Conservation (phyloP, 257 asterid genomes). For the Forsythia viridissima region DNA sequence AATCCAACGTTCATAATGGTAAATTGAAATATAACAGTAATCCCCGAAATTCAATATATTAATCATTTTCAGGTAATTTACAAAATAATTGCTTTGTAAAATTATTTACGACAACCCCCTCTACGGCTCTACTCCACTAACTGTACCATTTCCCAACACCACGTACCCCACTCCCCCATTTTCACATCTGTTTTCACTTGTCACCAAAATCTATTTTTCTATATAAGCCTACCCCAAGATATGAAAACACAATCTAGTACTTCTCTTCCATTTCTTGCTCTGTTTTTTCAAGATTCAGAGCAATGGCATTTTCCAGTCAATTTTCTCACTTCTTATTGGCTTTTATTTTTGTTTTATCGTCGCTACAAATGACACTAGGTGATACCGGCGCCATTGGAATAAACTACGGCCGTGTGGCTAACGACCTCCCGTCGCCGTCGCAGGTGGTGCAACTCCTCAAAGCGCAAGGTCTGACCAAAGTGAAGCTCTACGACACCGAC, state of each 20-base stretch:
- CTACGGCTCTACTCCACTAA: background rate
- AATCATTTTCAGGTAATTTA: too few species aligned
- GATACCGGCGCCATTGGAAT: constrained; percentile 46
- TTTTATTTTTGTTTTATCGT: background rate
- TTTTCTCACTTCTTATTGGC: constrained; percentile 4
- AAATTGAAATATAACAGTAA: background rate
- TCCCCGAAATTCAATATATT: too few species aligned
- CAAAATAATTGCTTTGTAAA: background rate
- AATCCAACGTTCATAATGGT: background rate
- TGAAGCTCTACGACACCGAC: constrained; percentile 67
- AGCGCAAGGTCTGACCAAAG: constrained; percentile 41
- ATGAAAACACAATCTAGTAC: background rate
- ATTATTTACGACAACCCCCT: background rate
- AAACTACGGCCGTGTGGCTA: constrained; percentile 77
- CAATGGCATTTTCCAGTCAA: constrained; percentile 14
- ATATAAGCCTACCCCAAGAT: background rate
- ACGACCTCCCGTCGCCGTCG: constrained; percentile 62
- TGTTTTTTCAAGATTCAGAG: background rate
- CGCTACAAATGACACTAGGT: background rate
- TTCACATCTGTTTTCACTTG: background rate
- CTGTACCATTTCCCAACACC: background rate
- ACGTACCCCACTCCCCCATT: background rate
- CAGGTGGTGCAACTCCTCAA: constrained; percentile 65
- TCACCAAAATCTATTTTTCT: background rate
- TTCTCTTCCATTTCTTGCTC: constrained; percentile 6